Percentiles rank a stretch among this genome's conserved stretches.
Conservation (phyloP, 176 grass and related monocot genomes). For the Melocanna baccifera region DNA sequence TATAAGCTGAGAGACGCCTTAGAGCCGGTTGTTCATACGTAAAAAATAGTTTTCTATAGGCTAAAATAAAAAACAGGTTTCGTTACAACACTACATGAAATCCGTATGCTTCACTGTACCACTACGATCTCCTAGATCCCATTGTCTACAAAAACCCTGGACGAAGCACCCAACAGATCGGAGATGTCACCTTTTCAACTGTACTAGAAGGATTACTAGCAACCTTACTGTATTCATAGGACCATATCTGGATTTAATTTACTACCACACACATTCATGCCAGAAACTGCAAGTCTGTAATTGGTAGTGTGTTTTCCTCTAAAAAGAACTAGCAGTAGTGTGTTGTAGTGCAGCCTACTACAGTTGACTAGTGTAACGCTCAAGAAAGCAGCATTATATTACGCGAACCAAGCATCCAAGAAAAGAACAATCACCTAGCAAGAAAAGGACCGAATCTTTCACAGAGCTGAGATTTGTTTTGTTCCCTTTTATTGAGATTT, state of each 20-base stretch:
- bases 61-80: not conserved
- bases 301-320: not conserved
- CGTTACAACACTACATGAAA: not conserved
- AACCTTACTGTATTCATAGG: no score
- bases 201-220: not conserved
- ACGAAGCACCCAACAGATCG: not conserved
- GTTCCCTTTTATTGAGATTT: not conserved
- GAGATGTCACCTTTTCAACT: not conserved
- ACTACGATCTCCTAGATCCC: not conserved
- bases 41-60: not conserved
- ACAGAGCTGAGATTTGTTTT: not conserved
- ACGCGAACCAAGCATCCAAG: conserved; percentile 23
- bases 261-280: not conserved
- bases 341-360: not conserved
- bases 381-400: not conserved
- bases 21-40: not conserved
- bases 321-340: not conserved
- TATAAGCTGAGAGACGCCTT: no score
- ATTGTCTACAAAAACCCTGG: not conserved
- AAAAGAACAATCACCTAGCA: conserved; percentile 27
- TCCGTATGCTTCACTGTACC: not conserved
- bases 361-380: conserved; percentile 21
- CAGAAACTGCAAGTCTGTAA: not conserved
- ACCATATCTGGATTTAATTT: conserved; percentile 15
- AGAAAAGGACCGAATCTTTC: conserved; percentile 42